Percentiles rank a stretch among this genome's conserved stretches.
Evolutionary conservation across 306 rosid genomes (phyloP).

Genomic region (Cucurbita argyrosperma): DNA sequence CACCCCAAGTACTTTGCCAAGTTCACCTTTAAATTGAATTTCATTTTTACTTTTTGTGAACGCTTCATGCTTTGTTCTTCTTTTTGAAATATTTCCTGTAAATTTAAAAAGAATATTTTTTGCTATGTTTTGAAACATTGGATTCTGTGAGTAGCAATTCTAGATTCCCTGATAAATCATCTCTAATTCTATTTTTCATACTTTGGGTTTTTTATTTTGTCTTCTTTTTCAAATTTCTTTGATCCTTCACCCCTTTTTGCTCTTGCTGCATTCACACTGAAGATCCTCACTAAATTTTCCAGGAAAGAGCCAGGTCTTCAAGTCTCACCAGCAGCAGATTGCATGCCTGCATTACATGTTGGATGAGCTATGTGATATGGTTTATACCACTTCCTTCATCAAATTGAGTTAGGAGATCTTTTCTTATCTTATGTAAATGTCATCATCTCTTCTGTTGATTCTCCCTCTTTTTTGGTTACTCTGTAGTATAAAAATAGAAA

Average conservation of each 20-base stretch:
- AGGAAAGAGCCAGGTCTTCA: constrained; percentile 36
- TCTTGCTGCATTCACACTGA: constrained; percentile 16
- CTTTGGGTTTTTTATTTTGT: background rate
- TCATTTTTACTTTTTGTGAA: constrained; percentile 11
- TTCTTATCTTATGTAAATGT: background rate
- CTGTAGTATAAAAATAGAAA: background rate
- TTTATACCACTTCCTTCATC: background rate
- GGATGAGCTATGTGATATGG: constrained; percentile 22
- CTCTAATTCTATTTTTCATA: background rate
- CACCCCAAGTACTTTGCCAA: background rate
- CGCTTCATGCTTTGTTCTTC: background rate
- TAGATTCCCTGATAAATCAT: background rate
- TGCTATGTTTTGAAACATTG: constrained; percentile 4
- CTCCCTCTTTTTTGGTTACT: background rate
- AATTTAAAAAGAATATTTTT: background rate
- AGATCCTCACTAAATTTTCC: constrained; percentile 15
- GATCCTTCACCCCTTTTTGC: background rate
- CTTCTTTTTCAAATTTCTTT: background rate
- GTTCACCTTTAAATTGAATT: constrained; percentile 6
- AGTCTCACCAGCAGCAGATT: constrained; percentile 25
- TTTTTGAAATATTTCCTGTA: background rate
- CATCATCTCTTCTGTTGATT: background rate
- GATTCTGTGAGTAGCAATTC: background rate
- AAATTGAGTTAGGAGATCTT: background rate
- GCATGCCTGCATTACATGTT: constrained; percentile 18